A percentile compares a stretch with the other conserved stretches of the same genome.
phyloP scores from a whole-genome alignment of 2,329 filamentous ascomycete species.

The Cadophora gregata region DNA sequence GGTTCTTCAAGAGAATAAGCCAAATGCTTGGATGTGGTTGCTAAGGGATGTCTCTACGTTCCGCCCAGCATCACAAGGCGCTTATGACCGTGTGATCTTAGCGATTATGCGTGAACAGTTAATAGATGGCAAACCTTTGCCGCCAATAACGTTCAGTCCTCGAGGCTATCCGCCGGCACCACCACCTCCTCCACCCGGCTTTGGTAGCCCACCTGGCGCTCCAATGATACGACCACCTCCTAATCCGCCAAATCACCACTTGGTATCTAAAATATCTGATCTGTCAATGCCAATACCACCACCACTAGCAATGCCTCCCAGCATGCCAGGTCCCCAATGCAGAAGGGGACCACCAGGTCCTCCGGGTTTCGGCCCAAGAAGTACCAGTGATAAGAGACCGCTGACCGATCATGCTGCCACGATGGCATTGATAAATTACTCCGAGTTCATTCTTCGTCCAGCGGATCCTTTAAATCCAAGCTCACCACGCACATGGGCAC shows the following conservation, averaged over 20 bases:
- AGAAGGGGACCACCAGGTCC: background rate
- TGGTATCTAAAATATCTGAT: background rate
- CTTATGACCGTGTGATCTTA: constrained; percentile 31
- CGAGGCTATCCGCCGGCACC: constrained; percentile 14
- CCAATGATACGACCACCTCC: constrained; percentile 7
- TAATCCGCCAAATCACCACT: background rate
- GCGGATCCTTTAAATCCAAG: background rate
- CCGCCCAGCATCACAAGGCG: background rate
- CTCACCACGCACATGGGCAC: constrained; percentile 25
- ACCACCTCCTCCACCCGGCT: constrained; percentile 3
- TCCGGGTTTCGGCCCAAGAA: background rate
- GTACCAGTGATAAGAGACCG: constrained; percentile 22
- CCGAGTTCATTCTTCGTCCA: constrained; percentile 34
- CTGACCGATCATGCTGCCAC: constrained; percentile 27
- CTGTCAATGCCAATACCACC: background rate
- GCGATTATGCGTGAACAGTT: constrained; percentile 39
- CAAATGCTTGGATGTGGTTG: constrained; percentile 33
- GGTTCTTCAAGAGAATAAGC: constrained; percentile 33
- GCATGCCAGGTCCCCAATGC: too few species aligned
- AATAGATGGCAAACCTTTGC: constrained; percentile 29
- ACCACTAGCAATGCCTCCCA: background rate
- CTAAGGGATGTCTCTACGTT: constrained; percentile 24
- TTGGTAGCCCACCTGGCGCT: background rate
- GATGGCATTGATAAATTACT: constrained; percentile 33
- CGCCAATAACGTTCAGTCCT: background rate